Evolutionary conservation across 257 asterid species (phyloP).

Genomic region (Ajuga chamaepitys): DNA sequence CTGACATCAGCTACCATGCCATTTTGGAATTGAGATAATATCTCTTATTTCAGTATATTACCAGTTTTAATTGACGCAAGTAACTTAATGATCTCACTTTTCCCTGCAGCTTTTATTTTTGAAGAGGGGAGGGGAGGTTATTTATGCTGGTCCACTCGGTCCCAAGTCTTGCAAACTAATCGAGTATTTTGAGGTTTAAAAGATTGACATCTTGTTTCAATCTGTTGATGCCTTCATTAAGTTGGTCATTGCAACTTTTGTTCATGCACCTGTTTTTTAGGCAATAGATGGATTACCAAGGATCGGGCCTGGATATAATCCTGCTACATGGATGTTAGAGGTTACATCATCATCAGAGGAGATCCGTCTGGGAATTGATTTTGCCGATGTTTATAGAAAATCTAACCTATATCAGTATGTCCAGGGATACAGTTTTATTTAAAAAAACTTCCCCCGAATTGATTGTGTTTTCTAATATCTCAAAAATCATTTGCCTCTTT

Average conservation of each 20-base stretch:
- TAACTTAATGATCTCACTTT: conserved; percentile 15
- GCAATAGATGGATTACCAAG: conserved; percentile 64
- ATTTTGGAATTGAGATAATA: neutral
- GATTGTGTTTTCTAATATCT: conserved; percentile 2
- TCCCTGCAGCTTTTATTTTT: conserved; percentile 72
- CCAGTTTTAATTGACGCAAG: conserved; percentile 9
- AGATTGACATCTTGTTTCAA: neutral
- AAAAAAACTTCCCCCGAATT: neutral
- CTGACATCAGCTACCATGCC: neutral
- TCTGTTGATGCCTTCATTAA: conserved; percentile 6
- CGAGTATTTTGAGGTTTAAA: conserved; percentile 78
- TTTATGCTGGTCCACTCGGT: conserved; percentile 92
- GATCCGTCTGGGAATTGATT: conserved; percentile 74
- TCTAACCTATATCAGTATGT: conserved; percentile 69
- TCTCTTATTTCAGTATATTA: neutral
- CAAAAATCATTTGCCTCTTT: conserved; percentile 4
- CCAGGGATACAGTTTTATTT: neutral
- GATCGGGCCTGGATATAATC: conserved; percentile 82
- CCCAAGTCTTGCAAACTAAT: conserved; percentile 69
- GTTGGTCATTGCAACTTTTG: neutral
- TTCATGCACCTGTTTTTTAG: conserved; percentile 29
- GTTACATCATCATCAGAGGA: conserved; percentile 78
- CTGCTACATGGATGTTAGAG: conserved; percentile 96
- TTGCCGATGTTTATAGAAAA: conserved; percentile 73
- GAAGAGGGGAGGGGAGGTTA: conserved; percentile 96